These are phyloP conservation scores for Kodamaea arcana DNA, from an alignment of 1,139 yeast species.

Conservation along the genomic window DNA sequence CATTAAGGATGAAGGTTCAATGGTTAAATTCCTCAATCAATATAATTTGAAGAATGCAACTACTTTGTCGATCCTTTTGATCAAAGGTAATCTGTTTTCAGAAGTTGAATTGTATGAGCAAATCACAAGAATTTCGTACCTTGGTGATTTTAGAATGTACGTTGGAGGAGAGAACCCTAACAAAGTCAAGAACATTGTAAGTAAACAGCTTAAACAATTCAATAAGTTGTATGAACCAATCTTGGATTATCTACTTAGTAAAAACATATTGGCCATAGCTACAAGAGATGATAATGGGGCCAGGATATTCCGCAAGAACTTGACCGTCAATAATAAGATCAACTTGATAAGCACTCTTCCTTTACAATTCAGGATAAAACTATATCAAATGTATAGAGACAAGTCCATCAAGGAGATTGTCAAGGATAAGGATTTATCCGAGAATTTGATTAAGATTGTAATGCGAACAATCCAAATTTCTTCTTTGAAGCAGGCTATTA, in stretches of 20 bases:
- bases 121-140: conserved; percentile 76
- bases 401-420: conserved; percentile 36
- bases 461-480: conserved; percentile 62
- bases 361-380: conserved; percentile 41
- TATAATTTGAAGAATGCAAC: conserved; percentile 76
- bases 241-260: conserved; percentile 22
- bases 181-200: conserved; percentile 80
- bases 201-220: conserved; percentile 68
- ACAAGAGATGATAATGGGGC: conserved; percentile 13
- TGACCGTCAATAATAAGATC: conserved; percentile 20
- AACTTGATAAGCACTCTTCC: conserved; percentile 46
- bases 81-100: conserved; percentile 37
- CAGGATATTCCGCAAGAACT: conserved; percentile 17
- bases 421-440: conserved; percentile 31
- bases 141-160: conserved; percentile 86
- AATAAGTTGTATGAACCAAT: conserved; percentile 69
- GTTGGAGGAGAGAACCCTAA: conserved; percentile 91
- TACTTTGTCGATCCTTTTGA: conserved; percentile 62
- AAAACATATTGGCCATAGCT: conserved; percentile 16
- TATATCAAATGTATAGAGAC: conserved; percentile 38
- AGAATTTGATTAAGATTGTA: conserved; percentile 43
- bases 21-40: conserved; percentile 64
- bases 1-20: conserved; percentile 53
- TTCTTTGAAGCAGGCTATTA: conserved; percentile 69
- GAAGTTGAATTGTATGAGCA: conserved; percentile 69